Conservation (phyloP, 345 rosid genomes). For the Hirschfeldia incana region DNA sequence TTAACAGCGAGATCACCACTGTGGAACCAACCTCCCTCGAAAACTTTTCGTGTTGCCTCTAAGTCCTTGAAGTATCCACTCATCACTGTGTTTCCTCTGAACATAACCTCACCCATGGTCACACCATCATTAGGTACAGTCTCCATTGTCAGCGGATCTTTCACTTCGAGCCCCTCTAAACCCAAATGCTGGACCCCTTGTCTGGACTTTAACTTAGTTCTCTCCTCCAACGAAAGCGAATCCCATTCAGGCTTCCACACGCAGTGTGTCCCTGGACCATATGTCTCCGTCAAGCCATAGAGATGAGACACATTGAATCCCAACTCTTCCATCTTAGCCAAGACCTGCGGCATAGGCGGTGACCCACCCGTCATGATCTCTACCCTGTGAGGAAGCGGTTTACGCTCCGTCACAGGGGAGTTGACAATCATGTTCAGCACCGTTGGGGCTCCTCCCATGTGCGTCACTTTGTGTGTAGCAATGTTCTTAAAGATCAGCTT, state of each 20-base stretch:
- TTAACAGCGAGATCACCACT: conserved; percentile 80
- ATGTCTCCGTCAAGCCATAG: conserved; percentile 83
- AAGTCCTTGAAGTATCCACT: conserved; percentile 64
- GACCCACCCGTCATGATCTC: conserved; percentile 71
- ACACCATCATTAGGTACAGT: conserved; percentile 60
- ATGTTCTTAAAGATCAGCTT: conserved; percentile 59
- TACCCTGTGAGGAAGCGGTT: conserved; percentile 55
- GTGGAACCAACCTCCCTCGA: conserved; percentile 71
- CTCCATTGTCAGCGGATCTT: conserved; percentile 54
- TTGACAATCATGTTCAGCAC: conserved; percentile 80
- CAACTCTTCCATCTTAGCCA: conserved; percentile 62
- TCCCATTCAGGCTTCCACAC: conserved; percentile 82
- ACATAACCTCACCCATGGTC: conserved; percentile 70
- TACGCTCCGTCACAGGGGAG: conserved; percentile 40
- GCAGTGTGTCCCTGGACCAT: conserved; percentile 77
- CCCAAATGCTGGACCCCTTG: conserved; percentile 81
- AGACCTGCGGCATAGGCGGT: conserved; percentile 64
- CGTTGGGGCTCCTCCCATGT: conserved; percentile 87
- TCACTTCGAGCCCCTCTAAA: conserved; percentile 64
- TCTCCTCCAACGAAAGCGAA: conserved; percentile 44
- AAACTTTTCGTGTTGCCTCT: conserved; percentile 61
- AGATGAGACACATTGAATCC: conserved; percentile 67
- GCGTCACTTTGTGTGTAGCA: conserved; percentile 58
- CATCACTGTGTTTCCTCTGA: conserved; percentile 80
- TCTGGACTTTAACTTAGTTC: conserved; percentile 55